Base-by-base conservation (phyloP, 371 early-diverging fungal species). In the Mortierella sp. region DNA sequence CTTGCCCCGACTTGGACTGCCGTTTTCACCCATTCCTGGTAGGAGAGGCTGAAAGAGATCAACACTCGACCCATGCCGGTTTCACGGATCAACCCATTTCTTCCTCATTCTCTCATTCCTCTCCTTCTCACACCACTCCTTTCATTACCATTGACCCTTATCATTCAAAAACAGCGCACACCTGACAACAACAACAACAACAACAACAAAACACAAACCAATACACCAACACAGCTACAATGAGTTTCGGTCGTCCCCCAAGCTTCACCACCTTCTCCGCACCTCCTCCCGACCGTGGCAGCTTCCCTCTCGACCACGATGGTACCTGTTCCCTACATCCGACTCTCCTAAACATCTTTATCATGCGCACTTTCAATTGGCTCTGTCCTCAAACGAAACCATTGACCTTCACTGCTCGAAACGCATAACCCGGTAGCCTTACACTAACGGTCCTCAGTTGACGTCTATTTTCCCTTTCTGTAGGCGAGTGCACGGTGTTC, bases 231-330 rank as follows among this genome's bases (percentile, higher is more conserved):
- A 56, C n/a, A 56, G 29, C 21, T 12, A 46, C 56, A 18, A 94
- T 94, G 94, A 89, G 91, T 87, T 93, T 92, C 82, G 94, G 94
- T 68, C 89, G 92, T 76, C 89, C 94, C 21, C 91, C 93, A 14
- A 91, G 90, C 76, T 89, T 92, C 79, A 90, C 92, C n/a, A 81
- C 78, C 55, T 92, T 91, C 75, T 90, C 88, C 11, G 91, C 95
- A 11, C 89, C 88, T 44, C 94, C 97, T 4, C 97, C 97, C 29
- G 93, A 93, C 68, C 89, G 93, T 70, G 97, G 97, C 24, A 93
- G 94, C 75, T 97, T 97, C 78, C 96, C 97, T 46, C 87, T 97
- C 63, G 97, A 97, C 84, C 94, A 94, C 75, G 91, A 93, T 70
- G 93, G 93, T 93, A 90, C 21, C 27, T 14, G 48, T 16, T 54